Evolutionary conservation across 306 rosid species (phyloP).

Genomic region (Hylodesmum podocarpum): DNA sequence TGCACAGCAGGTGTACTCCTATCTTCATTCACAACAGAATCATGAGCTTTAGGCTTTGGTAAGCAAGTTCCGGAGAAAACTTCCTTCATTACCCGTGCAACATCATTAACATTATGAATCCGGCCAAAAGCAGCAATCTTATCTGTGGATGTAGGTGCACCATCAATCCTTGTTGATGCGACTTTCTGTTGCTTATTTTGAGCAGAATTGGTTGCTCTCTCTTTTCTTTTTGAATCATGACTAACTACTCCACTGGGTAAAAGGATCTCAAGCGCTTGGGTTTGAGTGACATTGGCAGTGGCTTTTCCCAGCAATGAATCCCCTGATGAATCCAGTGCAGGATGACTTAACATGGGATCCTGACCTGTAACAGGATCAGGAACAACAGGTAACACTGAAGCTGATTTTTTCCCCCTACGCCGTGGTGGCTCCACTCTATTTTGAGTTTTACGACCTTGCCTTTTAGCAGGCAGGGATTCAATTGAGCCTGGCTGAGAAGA

Average conservation of each 20-base stretch:
- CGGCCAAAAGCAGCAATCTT: slow-evolving; percentile 63
- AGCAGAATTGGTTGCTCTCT: slow-evolving; percentile 49
- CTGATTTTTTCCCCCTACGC: slow-evolving; percentile 75
- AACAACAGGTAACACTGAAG: slow-evolving; percentile 39
- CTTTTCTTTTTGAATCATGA: slow-evolving; percentile 71
- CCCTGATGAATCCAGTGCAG: slow-evolving; percentile 41
- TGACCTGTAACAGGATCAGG: slow-evolving; percentile 45
- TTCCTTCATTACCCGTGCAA: slow-evolving; percentile 99
- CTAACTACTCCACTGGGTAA: slow-evolving; percentile 48
- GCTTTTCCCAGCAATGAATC: slow-evolving; percentile 51
- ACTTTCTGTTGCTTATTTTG: slow-evolving; percentile 61
- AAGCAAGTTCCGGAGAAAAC: slow-evolving; percentile 87
- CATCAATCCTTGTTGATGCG: slow-evolving; percentile 45
- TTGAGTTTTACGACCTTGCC: slow-evolving; percentile 79
- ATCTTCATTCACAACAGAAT: slow-evolving; percentile 56
- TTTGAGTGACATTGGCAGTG: slow-evolving; percentile 41
- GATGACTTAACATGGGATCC: slow-evolving; percentile 59
- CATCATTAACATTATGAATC: slow-evolving; percentile 80
- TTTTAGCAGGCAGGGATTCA: slow-evolving; percentile 57
- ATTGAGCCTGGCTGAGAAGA: slow-evolving; percentile 44
- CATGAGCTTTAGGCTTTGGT: slow-evolving; percentile 58
- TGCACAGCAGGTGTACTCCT: slow-evolving; percentile 38
- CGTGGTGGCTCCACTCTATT: slow-evolving; percentile 71
- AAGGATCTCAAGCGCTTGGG: slow-evolving; percentile 52
- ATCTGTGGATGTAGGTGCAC: slow-evolving; percentile 62